phyloP scores from a whole-genome alignment of 768 basidiomycete genomes.

The Termitomyces sp. region DNA sequence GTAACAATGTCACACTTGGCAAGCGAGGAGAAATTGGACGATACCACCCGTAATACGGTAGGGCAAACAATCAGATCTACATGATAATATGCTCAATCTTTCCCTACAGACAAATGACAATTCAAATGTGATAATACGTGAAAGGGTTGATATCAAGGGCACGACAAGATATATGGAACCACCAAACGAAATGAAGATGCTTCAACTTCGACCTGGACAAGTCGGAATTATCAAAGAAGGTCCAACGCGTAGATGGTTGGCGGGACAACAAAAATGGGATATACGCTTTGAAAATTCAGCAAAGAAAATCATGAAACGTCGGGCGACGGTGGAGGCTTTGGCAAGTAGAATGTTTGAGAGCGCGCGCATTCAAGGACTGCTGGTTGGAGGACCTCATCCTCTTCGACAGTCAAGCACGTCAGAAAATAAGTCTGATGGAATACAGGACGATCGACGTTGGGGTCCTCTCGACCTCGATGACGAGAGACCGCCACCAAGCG shows the following conservation, averaged over 20 bases:
- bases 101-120: conserved; percentile 27
- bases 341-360: conserved; percentile 39
- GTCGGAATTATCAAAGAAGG: conserved; percentile 75
- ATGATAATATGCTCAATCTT: too few species aligned
- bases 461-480: conserved; percentile 42
- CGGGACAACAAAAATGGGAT: conserved; percentile 59
- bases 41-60: background rate
- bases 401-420: background rate
- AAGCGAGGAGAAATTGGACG: background rate
- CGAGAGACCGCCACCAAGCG: conserved; percentile 68
- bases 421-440: conserved; percentile 19
- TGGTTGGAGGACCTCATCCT: background rate
- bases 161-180: conserved; percentile 53
- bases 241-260: conserved; percentile 62
- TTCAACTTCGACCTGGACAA: conserved; percentile 49
- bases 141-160: conserved; percentile 57
- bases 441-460: conserved; percentile 34
- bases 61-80: background rate
- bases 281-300: conserved; percentile 40
- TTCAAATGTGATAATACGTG: conserved; percentile 43
- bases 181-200: conserved; percentile 44
- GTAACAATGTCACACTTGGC: background rate
- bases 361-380: conserved; percentile 40
- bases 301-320: conserved; percentile 36
- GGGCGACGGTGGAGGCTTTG: conserved; percentile 41